Evolutionary conservation across 345 rosid species (phyloP).

Genomic region (Eucalyptus urophylla): DNA sequence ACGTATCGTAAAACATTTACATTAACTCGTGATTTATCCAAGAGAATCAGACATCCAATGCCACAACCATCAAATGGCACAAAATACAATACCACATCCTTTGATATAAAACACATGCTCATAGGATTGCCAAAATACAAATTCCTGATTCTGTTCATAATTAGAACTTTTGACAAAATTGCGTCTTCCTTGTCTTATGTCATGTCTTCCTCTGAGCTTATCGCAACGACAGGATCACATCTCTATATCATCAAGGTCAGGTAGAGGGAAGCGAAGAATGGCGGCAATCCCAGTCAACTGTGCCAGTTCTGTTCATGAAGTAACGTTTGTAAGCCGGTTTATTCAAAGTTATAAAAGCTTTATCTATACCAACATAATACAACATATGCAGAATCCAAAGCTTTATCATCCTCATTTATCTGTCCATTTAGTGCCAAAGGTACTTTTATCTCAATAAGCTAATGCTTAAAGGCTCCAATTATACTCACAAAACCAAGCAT

Average conservation of each 20-base stretch:
- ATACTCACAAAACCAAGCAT: not conserved
- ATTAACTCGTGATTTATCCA: not conserved
- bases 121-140: too few relatives aligned
- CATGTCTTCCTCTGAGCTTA: not conserved
- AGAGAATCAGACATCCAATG: not conserved
- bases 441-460: not conserved
- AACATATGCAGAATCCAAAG: not conserved
- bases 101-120: not conserved
- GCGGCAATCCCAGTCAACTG: conserved; percentile 93
- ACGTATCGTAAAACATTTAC: not conserved
- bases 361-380: not conserved
- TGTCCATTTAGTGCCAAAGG: not conserved
- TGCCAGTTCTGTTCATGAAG: conserved; percentile 44
- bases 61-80: not conserved
- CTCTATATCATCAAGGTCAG: conserved; percentile 94
- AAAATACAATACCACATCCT: not conserved
- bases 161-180: not conserved
- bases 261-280: conserved; percentile 87
- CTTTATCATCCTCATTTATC: not conserved
- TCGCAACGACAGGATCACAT: conserved; percentile 25
- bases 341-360: not conserved
- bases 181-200: not conserved
- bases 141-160: not conserved
- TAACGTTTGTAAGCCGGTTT: not conserved
- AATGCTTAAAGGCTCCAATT: not conserved